These are phyloP conservation scores for Tetrapyrgos nigripes DNA, from an alignment of 1,284 basidiomycete species.

Conservation along the genomic window DNA sequence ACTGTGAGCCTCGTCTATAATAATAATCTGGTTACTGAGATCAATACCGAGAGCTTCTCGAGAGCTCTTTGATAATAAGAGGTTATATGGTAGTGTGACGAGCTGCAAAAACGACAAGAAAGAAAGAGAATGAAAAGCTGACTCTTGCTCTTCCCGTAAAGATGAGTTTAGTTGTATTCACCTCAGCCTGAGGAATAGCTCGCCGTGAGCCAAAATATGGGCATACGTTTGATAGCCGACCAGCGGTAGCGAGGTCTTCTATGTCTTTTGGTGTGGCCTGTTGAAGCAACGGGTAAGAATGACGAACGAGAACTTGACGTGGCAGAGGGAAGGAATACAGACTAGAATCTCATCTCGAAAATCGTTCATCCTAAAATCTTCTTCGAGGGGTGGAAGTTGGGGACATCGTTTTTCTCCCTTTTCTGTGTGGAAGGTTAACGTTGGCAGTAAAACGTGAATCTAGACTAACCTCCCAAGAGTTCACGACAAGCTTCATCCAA, in stretches of 20 bases:
- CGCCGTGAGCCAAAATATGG: slow-evolving; percentile 93
- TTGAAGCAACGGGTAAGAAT: too few species aligned
- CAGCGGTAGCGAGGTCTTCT: slow-evolving; percentile 86
- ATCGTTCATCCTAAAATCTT: slow-evolving; percentile 80
- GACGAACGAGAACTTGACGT: slow-evolving; percentile 1
- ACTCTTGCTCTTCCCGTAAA: too few species aligned
- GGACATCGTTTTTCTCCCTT: slow-evolving; percentile 77
- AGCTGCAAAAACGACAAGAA: slow-evolving; percentile 60
- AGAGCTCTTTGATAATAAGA: slow-evolving; percentile 86
- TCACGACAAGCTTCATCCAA: slow-evolving; percentile 94
- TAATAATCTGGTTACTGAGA: slow-evolving; percentile 82
- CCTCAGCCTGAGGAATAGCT: slow-evolving; percentile 91
- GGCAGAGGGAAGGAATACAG: slow-evolving; percentile 27
- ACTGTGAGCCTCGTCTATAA: slow-evolving; percentile 99
- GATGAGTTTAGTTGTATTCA: slow-evolving; percentile 43
- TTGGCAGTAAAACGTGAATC: slow-evolving; percentile 5
- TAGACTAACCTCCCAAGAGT: slow-evolving; percentile 72
- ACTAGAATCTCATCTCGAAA: slow-evolving; percentile 91
- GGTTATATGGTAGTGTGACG: slow-evolving; percentile 92
- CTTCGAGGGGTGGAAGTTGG: slow-evolving; percentile 79
- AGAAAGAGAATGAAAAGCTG: too few species aligned
- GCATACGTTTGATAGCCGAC: slow-evolving; percentile 74
- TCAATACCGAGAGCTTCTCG: slow-evolving; percentile 89
- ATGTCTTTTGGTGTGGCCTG: slow-evolving; percentile 93
- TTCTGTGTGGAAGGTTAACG: slow-evolving; percentile 39